These are phyloP conservation scores for Clonostachys byssicola DNA, from an alignment of 2,329 filamentous ascomycete species.

Conservation along the genomic window DNA sequence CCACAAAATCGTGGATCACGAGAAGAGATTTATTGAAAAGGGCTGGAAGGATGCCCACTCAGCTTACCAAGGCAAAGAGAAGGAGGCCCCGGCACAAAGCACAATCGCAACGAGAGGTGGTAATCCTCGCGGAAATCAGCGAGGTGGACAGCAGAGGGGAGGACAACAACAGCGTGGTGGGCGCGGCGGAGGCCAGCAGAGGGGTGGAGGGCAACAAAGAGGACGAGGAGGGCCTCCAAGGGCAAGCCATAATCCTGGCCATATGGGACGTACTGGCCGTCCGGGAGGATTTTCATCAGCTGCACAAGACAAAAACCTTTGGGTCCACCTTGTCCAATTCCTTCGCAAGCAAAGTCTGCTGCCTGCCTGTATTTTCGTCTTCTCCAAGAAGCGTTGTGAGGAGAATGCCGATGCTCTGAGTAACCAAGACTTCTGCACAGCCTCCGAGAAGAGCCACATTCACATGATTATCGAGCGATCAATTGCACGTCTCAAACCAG, in stretches of 20 bases:
- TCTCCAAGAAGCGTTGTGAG: constrained; percentile 96
- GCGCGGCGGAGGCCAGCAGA: constrained; percentile 36
- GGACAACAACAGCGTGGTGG: constrained; percentile 37
- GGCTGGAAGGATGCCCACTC: constrained; percentile 95
- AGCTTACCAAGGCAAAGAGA: constrained; percentile 77
- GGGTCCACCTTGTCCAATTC: constrained; percentile 93
- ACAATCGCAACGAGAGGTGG: constrained; percentile 30
- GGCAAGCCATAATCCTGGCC: constrained; percentile 64
- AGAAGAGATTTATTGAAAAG: constrained; percentile 86
- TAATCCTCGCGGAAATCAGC: constrained; percentile 24
- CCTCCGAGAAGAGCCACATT: constrained; percentile 90
- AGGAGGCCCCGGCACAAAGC: constrained; percentile 45
- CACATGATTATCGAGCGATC: constrained; percentile 98
- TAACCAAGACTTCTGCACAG: constrained; percentile 92
- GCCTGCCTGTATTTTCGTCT: constrained; percentile 95
- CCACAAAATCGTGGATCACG: constrained; percentile 88
- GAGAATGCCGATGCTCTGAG: constrained; percentile 94
- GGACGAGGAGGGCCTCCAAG: constrained; percentile 48
- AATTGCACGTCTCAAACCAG: constrained; percentile 82
- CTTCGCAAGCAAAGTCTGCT: constrained; percentile 82
- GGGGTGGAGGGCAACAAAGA: constrained; percentile 48
- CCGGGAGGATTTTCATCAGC: constrained; percentile 83
- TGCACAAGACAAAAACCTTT: constrained; percentile 92
- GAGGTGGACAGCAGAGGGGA: constrained; percentile 46
- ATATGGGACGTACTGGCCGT: constrained; percentile 85